phyloP scores from a whole-genome alignment of 495 filamentous ascomycete species.

The Xylaria scruposa region DNA sequence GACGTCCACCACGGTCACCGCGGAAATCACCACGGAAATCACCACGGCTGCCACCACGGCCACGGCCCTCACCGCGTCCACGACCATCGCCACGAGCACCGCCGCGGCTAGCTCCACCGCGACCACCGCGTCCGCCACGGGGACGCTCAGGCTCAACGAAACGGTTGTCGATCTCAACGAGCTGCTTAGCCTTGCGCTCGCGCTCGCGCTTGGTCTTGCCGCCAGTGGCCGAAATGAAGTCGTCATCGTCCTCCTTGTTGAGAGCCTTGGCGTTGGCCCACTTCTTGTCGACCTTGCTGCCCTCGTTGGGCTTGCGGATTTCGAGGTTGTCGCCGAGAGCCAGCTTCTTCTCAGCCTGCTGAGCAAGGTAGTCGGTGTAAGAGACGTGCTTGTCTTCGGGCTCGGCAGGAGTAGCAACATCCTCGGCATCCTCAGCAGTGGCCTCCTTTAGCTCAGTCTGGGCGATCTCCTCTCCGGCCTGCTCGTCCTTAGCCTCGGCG shows the following conservation, averaged over 20 bases:
- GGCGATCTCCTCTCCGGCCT: slow-evolving; percentile 85
- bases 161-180: slow-evolving; percentile 83
- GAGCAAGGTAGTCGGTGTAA: slow-evolving; percentile 84
- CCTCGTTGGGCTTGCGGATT: slow-evolving; percentile 90
- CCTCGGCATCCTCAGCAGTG: slow-evolving; percentile 53
- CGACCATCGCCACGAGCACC: slow-evolving; percentile 57
- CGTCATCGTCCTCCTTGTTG: slow-evolving; percentile 71
- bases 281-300: slow-evolving; percentile 83
- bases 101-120: slow-evolving; percentile 57
- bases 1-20: slow-evolving; percentile 48
- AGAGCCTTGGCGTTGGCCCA: slow-evolving; percentile 86
- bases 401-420: slow-evolving; percentile 59
- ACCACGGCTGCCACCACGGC: slow-evolving; percentile 55
- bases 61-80: slow-evolving; percentile 54
- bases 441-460: slow-evolving; percentile 75
- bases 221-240: slow-evolving; percentile 74
- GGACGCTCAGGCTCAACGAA: slow-evolving; percentile 71
- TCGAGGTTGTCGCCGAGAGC: slow-evolving; percentile 70
- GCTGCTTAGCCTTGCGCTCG: slow-evolving; percentile 90
- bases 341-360: slow-evolving; percentile 82
- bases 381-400: slow-evolving; percentile 87
- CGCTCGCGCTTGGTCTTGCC: slow-evolving; percentile 87
- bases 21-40: slow-evolving; percentile 50
- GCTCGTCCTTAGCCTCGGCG: slow-evolving; percentile 85
- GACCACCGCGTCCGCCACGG: slow-evolving; percentile 59